These are phyloP conservation scores for Penicillium sp. DNA, from an alignment of 2,329 filamentous ascomycete species.

Conservation along the genomic window DNA sequence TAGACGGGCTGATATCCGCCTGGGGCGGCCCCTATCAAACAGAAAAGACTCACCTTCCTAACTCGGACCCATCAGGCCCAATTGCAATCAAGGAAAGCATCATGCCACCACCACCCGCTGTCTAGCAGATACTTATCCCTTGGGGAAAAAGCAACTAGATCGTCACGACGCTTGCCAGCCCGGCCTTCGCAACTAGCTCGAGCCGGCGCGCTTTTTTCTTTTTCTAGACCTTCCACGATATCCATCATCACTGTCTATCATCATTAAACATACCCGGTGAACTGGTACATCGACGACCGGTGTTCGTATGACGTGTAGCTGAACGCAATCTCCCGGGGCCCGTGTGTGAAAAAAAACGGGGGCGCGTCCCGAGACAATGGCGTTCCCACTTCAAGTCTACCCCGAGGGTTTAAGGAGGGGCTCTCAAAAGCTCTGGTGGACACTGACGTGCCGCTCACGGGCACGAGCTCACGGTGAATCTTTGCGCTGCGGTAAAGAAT, in stretches of 20 bases:
- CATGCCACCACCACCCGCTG: not conserved
- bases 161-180: not conserved
- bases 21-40: not conserved
- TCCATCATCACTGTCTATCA: slow-evolving; percentile 5
- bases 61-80: not conserved
- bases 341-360: not conserved
- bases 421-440: not conserved
- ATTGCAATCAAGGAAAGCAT: not conserved
- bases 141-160: not conserved
- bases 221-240: slow-evolving; percentile 10
- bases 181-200: not conserved
- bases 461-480: too few relatives aligned
- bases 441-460: too few relatives aligned
- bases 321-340: not conserved
- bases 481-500: too few relatives aligned
- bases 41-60: not conserved
- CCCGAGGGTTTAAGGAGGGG: not conserved
- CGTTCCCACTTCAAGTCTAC: not conserved
- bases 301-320: not conserved
- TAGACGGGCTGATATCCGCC: not conserved
- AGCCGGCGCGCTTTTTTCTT: slow-evolving; percentile 3
- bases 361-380: not conserved
- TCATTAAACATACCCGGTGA: slow-evolving; percentile 4
- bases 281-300: slow-evolving; percentile 2
- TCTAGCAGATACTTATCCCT: not conserved